phyloP scores from a whole-genome alignment of 2,329 filamentous ascomycete species.

The Clarireedia monteithiana region DNA sequence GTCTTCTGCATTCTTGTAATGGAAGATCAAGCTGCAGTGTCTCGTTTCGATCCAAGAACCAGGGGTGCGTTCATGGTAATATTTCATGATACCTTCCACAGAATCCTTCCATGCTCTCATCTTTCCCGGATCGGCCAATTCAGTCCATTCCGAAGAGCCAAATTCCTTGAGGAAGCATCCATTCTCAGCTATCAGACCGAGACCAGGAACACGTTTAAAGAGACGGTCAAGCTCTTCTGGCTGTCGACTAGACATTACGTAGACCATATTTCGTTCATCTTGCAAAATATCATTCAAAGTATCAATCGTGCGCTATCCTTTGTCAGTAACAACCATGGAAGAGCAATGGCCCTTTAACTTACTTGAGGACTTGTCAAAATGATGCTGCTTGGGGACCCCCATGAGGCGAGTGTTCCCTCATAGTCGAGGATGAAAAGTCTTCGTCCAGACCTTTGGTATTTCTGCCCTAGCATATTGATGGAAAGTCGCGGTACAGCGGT shows the following conservation, averaged over 20 bases:
- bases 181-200: constrained; percentile 91
- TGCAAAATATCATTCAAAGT: constrained; percentile 73
- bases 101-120: constrained; percentile 75
- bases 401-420: constrained; percentile 84
- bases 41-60: constrained; percentile 83
- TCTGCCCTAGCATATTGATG: constrained; percentile 51
- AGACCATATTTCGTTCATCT: constrained; percentile 77
- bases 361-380: constrained; percentile 73
- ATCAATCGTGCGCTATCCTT: constrained; percentile 63
- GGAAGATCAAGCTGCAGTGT: constrained; percentile 87
- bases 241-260: constrained; percentile 85
- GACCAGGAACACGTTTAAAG: constrained; percentile 73
- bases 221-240: constrained; percentile 82
- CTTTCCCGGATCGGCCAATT: constrained; percentile 64
- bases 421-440: constrained; percentile 89
- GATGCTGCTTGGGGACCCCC: constrained; percentile 76
- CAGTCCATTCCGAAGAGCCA: constrained; percentile 62
- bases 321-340: constrained; percentile 11
- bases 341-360: constrained; percentile 13
- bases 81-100: constrained; percentile 74
- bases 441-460: constrained; percentile 58
- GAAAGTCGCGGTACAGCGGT: constrained; percentile 82
- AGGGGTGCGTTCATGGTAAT: constrained; percentile 84
- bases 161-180: constrained; percentile 80
- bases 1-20: constrained; percentile 78